Percentiles rank a stretch among this genome's conserved stretches.
phyloP scores from a whole-genome alignment of 1,139 yeast genomes.

The Spencermartinsiella ligniputridi region DNA sequence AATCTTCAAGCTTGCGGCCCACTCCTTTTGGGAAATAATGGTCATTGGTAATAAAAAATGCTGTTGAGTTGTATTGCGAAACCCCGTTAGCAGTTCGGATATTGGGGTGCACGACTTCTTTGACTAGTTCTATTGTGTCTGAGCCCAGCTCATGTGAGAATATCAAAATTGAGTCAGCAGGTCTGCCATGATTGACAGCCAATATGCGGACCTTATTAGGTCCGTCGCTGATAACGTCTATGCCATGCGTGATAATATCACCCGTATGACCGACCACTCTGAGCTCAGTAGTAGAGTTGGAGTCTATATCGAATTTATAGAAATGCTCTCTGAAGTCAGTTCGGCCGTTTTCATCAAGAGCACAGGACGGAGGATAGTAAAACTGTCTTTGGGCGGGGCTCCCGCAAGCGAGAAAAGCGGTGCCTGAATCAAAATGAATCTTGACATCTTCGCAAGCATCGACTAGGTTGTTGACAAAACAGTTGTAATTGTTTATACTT shows the following conservation, averaged over 20 bases:
- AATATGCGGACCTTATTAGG: constrained; percentile 3
- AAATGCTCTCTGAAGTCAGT: constrained; percentile 3
- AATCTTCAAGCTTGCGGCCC: constrained; percentile 7
- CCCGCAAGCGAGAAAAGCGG: constrained; percentile 6
- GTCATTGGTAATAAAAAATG: constrained; percentile 11
- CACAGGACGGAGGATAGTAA: constrained; percentile 6
- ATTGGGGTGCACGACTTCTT: constrained; percentile 7
- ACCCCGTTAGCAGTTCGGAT: constrained; percentile 9
- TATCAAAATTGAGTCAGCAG: constrained; percentile 5
- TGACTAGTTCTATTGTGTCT: constrained; percentile 1
- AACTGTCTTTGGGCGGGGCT: constrained; percentile 4
- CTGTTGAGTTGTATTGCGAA: constrained; percentile 3
- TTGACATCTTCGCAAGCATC: constrained; percentile 7
- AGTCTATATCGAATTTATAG: constrained; percentile 2
- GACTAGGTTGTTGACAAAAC: constrained; percentile 2
- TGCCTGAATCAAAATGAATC: constrained; percentile 5
- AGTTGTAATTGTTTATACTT: constrained; percentile 2
- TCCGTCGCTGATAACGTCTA: constrained; percentile 7
- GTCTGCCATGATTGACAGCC: constrained; percentile 7
- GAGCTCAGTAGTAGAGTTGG: constrained; percentile 2
- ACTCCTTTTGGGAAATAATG: constrained; percentile 7
- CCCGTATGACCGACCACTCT: constrained; percentile 3
- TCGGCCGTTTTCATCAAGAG: constrained; percentile 2
- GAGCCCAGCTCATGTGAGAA: constrained; percentile 9
- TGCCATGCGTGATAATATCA: constrained; percentile 8